Base-by-base conservation (phyloP, 1,139 yeast species). In the Yamadazyma oceani region DNA sequence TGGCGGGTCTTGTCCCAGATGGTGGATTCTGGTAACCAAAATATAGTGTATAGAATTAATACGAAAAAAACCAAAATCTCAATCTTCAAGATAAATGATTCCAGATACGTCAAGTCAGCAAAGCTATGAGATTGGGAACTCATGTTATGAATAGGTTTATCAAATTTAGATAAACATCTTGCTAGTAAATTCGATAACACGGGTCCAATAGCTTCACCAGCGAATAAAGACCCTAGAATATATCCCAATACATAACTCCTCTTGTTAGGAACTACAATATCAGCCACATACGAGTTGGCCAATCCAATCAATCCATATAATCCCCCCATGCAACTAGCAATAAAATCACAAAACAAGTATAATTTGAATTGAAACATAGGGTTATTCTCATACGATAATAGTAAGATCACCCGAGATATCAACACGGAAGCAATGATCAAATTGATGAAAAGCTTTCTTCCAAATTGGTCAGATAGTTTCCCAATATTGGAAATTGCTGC, bases 181-280 rank as follows among this genome's bases (percentile, higher is more conserved):
- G 39, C 62, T 42, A 42, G 36, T 6, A 66, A 39, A 38, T 82
- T 78, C 0, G 86, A 85, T 2, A 73, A 39, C 25, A 79, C 41
- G 0, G 95, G 94, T 1, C 92, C 92, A 12, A 74, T 19, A 1
- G 84, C 81, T 44, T 80, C 54, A 0, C 90, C 90, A 4, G 72
- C 64, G 50, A 74, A 82, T 41, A 83, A 52, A 17, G 76, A 61
- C 0, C 89, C 87, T 39, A 73, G 67, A 22, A 75, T 60, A 26
- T 75, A 57, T 0, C 89, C 87, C 44, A 85, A 62, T 2, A 73
- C 63, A 36, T 74, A 72, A 13, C 78, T 74, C 41, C 92, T 60
- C 36, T 72, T 64, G 24, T 63, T 64, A 1, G 82, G 72, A 12
- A 75, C 79, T 11, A 77, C 79, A 33, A 82, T 75, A 57, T 85